A percentile compares a stretch with the other conserved stretches of the same genome.
Evolutionary conservation across 192 early-diverging fungal species (phyloP).

Genomic region (Entomortierella parvispora): DNA sequence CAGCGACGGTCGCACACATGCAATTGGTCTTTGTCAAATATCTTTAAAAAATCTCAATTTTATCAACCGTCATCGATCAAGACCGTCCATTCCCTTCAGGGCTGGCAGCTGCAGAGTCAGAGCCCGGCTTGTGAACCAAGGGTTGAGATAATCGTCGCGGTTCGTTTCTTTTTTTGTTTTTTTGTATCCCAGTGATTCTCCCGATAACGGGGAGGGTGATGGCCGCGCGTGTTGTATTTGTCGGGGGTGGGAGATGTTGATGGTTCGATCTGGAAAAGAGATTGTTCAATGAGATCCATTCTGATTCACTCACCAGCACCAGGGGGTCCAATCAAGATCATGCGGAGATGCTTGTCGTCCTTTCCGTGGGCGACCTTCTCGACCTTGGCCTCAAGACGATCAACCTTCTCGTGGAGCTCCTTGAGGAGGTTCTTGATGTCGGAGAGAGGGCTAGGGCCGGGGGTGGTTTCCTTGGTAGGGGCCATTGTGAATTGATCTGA

Average conservation of each 20-base stretch:
- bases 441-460: slow-evolving; percentile 40
- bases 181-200: too few species aligned
- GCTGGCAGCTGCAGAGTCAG: too few species aligned
- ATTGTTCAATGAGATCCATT: background rate
- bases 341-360: slow-evolving; percentile 62
- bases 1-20: too few species aligned
- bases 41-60: too few species aligned
- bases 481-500: slow-evolving; percentile 21
- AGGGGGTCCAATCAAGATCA: slow-evolving; percentile 93
- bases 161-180: too few species aligned
- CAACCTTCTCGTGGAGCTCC: slow-evolving; percentile 51
- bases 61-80: too few species aligned
- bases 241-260: background rate
- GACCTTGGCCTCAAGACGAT: slow-evolving; percentile 41
- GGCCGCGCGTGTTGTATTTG: too few species aligned
- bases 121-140: too few species aligned
- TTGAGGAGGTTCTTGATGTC: slow-evolving; percentile 53
- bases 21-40: too few species aligned
- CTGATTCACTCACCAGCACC: slow-evolving; percentile 76
- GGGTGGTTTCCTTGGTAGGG: slow-evolving; percentile 38
- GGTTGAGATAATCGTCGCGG: too few species aligned
- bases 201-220: too few species aligned
- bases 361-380: slow-evolving; percentile 31
- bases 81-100: too few species aligned
- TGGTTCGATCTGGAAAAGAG: background rate